Percentiles rank a stretch among this genome's conserved stretches.
phyloP scores from a whole-genome alignment of 345 rosid species.

The Sisymbrium irio region DNA sequence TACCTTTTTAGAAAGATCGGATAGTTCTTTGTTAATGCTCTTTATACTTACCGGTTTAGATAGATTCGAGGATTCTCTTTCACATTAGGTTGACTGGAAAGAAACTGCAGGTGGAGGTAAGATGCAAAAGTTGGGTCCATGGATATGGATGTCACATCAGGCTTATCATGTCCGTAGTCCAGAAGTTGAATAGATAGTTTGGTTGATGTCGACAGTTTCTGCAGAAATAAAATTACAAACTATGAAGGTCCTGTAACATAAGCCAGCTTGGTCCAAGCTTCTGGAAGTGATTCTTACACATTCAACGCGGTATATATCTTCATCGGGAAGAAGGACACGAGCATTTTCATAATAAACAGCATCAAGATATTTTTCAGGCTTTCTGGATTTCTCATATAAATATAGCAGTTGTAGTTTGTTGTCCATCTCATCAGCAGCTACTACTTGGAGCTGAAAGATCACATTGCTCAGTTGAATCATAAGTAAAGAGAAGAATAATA shows the following conservation, averaged over 20 bases:
- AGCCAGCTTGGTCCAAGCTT: neutral
- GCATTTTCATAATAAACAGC: constrained; percentile 78
- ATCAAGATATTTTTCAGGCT: constrained; percentile 62
- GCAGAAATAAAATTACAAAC: constrained; percentile 34
- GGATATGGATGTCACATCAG: constrained; percentile 82
- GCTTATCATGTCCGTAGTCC: constrained; percentile 86
- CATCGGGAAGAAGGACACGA: constrained; percentile 82
- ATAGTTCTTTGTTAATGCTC: constrained; percentile 13
- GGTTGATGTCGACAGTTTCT: constrained; percentile 52
- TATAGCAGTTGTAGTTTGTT: constrained; percentile 83
- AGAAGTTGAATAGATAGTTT: constrained; percentile 79
- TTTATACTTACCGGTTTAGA: constrained; percentile 55
- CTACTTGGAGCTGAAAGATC: constrained; percentile 70
- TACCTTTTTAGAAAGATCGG: neutral
- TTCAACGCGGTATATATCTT: constrained; percentile 85
- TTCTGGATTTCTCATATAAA: constrained; percentile 78
- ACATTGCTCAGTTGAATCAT: neutral
- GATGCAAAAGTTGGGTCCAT: constrained; percentile 82
- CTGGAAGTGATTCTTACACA: constrained; percentile 56
- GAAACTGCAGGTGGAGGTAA: constrained; percentile 70
- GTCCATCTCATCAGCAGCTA: constrained; percentile 86
- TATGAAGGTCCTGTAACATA: neutral
- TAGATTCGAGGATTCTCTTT: constrained; percentile 67
- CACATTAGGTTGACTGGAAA: constrained; percentile 53
- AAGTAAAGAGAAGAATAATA: neutral